Evolutionary conservation across 139 green algal species (phyloP).

Genomic region (Medakamo hakoo): DNA sequence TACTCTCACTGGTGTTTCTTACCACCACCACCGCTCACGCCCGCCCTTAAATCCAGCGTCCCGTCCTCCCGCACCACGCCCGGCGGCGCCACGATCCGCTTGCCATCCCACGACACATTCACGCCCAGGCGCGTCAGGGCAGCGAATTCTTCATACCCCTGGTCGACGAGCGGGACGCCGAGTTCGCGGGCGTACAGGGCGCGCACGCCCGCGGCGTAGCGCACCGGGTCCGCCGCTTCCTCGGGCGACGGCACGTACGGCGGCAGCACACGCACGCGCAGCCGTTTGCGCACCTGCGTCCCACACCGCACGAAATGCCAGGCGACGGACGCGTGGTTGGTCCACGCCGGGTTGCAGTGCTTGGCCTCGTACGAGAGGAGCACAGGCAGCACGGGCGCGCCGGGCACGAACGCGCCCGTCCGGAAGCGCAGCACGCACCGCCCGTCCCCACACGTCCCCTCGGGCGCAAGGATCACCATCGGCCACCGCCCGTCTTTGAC

Average conservation of each 20-base stretch:
- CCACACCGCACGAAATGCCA: slow-evolving; percentile 5
- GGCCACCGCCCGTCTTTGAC: slow-evolving; percentile 7
- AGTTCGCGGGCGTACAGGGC: slow-evolving; percentile 11
- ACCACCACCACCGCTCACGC: no score
- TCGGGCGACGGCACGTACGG: slow-evolving; percentile 2
- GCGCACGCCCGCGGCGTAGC: slow-evolving; percentile 4
- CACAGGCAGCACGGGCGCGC: slow-evolving; percentile 11
- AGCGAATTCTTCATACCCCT: slow-evolving; percentile 3
- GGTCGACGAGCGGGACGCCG: slow-evolving; percentile 15
- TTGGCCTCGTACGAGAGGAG: slow-evolving; percentile 3
- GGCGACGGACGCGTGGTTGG: slow-evolving; percentile 6
- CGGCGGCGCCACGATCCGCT: slow-evolving; percentile 8
- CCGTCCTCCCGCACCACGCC: slow-evolving; percentile 14
- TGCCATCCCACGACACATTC: slow-evolving; percentile 14
- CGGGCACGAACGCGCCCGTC: slow-evolving; percentile 9
- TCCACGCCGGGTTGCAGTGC: slow-evolving; percentile 13
- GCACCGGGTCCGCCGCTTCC: slow-evolving; percentile 1
- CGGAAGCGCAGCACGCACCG: slow-evolving; percentile 16
- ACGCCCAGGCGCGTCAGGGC: slow-evolving; percentile 2
- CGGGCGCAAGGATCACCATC: slow-evolving; percentile 11
- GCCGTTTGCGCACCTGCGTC: not conserved
- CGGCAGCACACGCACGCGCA: slow-evolving; percentile 2
- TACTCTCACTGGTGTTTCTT: not conserved
- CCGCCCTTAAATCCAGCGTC: slow-evolving; percentile 12
- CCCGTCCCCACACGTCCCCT: slow-evolving; percentile 11